Evolutionary conservation across 1,284 basidiomycete genomes (phyloP).

Genomic region (Volvariella surrecta): DNA sequence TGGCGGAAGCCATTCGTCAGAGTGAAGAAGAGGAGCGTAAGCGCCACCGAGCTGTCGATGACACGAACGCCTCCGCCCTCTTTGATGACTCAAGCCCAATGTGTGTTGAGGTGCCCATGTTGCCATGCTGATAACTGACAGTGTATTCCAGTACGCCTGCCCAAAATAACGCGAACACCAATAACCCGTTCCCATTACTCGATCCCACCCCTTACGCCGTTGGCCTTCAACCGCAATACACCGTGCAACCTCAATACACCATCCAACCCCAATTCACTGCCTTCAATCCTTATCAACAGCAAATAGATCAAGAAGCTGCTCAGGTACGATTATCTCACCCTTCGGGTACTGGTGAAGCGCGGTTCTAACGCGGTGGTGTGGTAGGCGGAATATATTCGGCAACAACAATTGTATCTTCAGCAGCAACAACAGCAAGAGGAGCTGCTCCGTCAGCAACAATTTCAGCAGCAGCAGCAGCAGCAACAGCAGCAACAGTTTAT

Average conservation of each 20-base stretch:
- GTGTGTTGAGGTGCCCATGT: slow-evolving; percentile 27
- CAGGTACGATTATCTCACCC: slow-evolving; percentile 30
- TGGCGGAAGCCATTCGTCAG: slow-evolving; percentile 70
- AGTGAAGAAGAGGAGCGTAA: slow-evolving; percentile 85
- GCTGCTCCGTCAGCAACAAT: slow-evolving; percentile 60
- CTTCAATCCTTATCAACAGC: slow-evolving; percentile 96
- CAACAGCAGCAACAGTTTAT: slow-evolving; percentile 51
- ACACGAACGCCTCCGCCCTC: slow-evolving; percentile 66
- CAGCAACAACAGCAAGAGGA: slow-evolving; percentile 61
- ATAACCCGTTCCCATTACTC: slow-evolving; percentile 58
- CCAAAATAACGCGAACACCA: slow-evolving; percentile 18
- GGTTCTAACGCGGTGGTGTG: slow-evolving; percentile 7
- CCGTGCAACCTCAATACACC: slow-evolving; percentile 46
- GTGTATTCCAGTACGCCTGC: no score
- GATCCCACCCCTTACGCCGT: slow-evolving; percentile 55
- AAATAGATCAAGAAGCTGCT: slow-evolving; percentile 81
- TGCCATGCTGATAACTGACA: no score
- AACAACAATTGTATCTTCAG: slow-evolving; percentile 61
- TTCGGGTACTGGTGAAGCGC: not conserved
- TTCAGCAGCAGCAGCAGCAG: slow-evolving; percentile 45
- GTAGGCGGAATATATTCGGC: slow-evolving; percentile 63
- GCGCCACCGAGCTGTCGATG: slow-evolving; percentile 62
- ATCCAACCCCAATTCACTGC: slow-evolving; percentile 75
- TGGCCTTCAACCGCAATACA: slow-evolving; percentile 50
- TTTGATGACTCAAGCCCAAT: slow-evolving; percentile 82